These are phyloP conservation scores for Pyrenula massariospora DNA, from an alignment of 495 filamentous ascomycete genomes.

Conservation along the genomic window DNA sequence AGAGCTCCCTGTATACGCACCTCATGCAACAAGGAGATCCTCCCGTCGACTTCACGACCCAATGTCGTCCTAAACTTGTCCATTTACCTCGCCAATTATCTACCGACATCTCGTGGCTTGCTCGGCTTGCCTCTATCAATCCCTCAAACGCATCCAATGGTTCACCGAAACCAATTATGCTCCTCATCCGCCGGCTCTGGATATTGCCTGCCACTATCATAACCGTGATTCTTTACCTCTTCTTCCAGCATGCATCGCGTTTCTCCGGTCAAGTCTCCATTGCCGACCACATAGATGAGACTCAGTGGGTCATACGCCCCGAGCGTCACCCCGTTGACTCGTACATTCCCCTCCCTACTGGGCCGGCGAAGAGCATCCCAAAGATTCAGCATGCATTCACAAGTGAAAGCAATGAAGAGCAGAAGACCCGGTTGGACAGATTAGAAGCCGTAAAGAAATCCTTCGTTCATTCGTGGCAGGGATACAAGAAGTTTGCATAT, in stretches of 20 bases:
- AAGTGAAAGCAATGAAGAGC: conserved; percentile 21
- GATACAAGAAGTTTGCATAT: conserved; percentile 71
- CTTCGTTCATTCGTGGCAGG: conserved; percentile 62
- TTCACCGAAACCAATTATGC: conserved; percentile 7
- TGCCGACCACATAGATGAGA: conserved; percentile 3
- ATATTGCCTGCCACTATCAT: conserved; percentile 17
- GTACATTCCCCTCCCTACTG: conserved; percentile 35
- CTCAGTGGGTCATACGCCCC: conserved; percentile 30
- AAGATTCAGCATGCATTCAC: conserved; percentile 41
- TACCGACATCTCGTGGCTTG: no score
- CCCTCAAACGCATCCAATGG: background rate
- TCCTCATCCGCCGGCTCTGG: conserved; percentile 15
- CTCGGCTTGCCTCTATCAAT: no score
- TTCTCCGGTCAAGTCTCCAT: conserved; percentile 6
- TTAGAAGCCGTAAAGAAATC: conserved; percentile 50
- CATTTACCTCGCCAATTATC: no score
- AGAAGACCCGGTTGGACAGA: conserved; percentile 28
- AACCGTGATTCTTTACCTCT: conserved; percentile 16
- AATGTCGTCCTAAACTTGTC: no score
- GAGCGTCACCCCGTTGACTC: conserved; percentile 36
- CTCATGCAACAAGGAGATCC: no score
- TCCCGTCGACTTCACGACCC: no score
- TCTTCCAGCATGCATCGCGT: conserved; percentile 14
- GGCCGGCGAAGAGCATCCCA: conserved; percentile 27
- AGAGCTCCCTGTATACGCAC: no score